Conservation (phyloP, 192 early-diverging fungal species). For the Coemansia nantahalensis region DNA sequence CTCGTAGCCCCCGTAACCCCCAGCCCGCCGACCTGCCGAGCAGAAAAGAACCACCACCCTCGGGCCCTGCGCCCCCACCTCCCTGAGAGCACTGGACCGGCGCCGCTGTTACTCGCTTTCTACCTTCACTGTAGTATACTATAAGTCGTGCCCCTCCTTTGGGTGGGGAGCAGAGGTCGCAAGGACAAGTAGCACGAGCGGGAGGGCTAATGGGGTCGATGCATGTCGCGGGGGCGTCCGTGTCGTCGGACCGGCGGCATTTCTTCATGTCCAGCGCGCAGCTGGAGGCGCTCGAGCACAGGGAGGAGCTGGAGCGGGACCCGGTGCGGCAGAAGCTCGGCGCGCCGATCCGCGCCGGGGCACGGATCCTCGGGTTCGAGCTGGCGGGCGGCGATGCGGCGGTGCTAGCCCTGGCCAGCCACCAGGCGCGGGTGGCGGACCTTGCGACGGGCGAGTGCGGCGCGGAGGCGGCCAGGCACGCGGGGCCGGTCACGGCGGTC, state of each 20-base stretch:
- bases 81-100: no score
- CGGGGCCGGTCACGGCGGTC: slow-evolving; percentile 69
- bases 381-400: slow-evolving; percentile 17
- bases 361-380: slow-evolving; percentile 40
- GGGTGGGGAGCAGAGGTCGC: no score
- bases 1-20: no score
- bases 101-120: no score
- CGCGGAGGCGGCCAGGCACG: slow-evolving; percentile 40
- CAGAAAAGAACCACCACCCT: no score
- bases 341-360: slow-evolving; percentile 28
- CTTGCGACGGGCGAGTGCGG: slow-evolving; percentile 11
- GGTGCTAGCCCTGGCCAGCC: slow-evolving; percentile 40
- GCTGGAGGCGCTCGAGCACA: slow-evolving; percentile 47
- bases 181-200: no score
- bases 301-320: slow-evolving; percentile 38
- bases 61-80: no score
- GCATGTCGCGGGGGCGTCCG: slow-evolving; percentile 32
- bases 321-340: slow-evolving; percentile 44
- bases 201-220: slow-evolving; percentile 9
- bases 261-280: slow-evolving; percentile 54
- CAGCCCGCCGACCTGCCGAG: no score
- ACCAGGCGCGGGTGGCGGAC: slow-evolving; percentile 38
- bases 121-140: no score
- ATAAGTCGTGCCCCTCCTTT: no score
- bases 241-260: slow-evolving; percentile 36